Percentiles rank a stretch among this genome's conserved stretches.
These are phyloP conservation scores for Pyracantha coccinea DNA, from an alignment of 331 rosid genomes.

Conservation along the genomic window DNA sequence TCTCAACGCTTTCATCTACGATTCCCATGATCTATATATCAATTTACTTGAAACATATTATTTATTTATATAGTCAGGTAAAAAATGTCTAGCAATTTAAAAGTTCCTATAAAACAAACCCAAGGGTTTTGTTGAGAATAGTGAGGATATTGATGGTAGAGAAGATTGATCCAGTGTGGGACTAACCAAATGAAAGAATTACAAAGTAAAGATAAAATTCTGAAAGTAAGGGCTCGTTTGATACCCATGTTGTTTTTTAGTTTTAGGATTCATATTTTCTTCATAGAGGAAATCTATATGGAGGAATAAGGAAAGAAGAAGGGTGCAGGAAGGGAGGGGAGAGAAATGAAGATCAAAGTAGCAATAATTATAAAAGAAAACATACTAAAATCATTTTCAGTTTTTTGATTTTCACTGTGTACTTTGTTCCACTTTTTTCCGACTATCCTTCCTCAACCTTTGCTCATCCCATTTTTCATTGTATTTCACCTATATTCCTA, in stretches of 20 bases:
- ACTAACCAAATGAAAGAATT: background rate
- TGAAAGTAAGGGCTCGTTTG: background rate
- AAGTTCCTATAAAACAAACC: background rate
- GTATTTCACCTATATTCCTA: background rate
- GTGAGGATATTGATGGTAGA: background rate
- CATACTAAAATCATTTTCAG: background rate
- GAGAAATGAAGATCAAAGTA: background rate
- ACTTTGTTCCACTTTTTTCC: background rate
- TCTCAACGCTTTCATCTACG: background rate
- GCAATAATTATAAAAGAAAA: background rate
- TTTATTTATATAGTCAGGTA: background rate
- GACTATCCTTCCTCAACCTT: background rate
- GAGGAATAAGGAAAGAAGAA: background rate
- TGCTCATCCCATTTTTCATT: background rate
- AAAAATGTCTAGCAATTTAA: background rate
- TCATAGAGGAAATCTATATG: background rate
- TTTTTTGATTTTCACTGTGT: background rate
- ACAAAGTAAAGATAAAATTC: background rate
- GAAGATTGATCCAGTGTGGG: background rate
- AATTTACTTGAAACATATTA: background rate
- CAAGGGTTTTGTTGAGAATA: background rate
- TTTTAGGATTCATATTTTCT: background rate
- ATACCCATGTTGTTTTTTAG: background rate
- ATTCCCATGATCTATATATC: background rate
- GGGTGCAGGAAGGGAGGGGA: background rate